These are phyloP conservation scores for Rhododendron williamsianum DNA, from an alignment of 148 eudicot species.

Conservation along the genomic window DNA sequence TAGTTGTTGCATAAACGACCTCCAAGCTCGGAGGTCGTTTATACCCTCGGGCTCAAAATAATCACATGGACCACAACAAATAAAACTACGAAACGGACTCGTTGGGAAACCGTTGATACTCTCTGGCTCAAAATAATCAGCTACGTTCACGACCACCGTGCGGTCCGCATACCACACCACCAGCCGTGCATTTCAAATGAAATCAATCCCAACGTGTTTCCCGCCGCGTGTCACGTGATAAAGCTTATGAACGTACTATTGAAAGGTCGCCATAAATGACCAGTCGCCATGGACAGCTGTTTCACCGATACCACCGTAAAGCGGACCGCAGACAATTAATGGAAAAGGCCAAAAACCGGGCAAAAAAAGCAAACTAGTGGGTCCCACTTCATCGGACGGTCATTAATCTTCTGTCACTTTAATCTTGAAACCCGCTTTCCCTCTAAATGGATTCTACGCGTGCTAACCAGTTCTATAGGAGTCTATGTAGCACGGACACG, in stretches of 20 bases:
- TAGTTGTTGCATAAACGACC: no score
- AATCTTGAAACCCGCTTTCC: no score
- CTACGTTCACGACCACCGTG: not conserved
- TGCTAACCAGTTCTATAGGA: no score
- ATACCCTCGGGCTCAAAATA: no score
- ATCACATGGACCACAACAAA: no score
- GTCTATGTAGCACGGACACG: no score
- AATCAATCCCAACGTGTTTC: not conserved
- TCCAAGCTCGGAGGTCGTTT: no score
- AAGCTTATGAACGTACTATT: not conserved
- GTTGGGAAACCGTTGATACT: not conserved
- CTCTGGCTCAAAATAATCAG: not conserved
- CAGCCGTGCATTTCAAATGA: not conserved
- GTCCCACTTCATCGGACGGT: not conserved
- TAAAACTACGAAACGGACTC: no score
- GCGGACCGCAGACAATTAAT: not conserved
- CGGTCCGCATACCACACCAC: not conserved
- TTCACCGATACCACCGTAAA: slow-evolving; percentile 1
- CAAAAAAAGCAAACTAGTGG: not conserved
- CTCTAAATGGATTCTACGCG: no score
- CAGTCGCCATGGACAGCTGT: not conserved
- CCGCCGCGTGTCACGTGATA: not conserved
- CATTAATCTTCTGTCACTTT: not conserved
- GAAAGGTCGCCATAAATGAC: not conserved
- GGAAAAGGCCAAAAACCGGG: not conserved